These are phyloP conservation scores for Phellinidium pouzarii DNA, from an alignment of 1,284 basidiomycete genomes.

Conservation along the genomic window DNA sequence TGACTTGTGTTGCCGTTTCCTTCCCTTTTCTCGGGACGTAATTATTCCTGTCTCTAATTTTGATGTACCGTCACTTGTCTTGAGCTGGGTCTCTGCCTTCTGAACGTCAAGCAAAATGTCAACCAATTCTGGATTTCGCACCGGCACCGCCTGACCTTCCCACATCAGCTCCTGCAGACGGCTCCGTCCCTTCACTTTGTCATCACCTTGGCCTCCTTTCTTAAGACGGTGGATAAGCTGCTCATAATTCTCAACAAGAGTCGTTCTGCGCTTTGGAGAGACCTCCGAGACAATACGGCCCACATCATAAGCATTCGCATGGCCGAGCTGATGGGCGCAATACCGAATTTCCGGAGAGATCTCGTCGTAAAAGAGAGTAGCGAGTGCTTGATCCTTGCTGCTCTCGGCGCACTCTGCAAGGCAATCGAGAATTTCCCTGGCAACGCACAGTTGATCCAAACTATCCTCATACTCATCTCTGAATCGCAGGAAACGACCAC, in stretches of 20 bases:
- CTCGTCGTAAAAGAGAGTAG: conserved; percentile 78
- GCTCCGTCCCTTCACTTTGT: conserved; percentile 40
- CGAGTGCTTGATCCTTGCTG: conserved; percentile 88
- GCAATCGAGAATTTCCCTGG: conserved; percentile 68
- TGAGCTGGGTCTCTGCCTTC: conserved; percentile 59
- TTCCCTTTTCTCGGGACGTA: conserved; percentile 31
- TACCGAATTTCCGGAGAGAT: conserved; percentile 89
- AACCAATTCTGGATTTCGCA: conserved; percentile 89
- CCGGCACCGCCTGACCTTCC: conserved; percentile 79
- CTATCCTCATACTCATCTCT: conserved; percentile 76
- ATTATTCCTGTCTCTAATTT: conserved; percentile 23
- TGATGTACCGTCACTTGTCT: conserved; percentile 26
- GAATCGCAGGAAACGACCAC: conserved; percentile 69
- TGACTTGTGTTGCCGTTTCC: conserved; percentile 41
- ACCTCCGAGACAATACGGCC: conserved; percentile 74
- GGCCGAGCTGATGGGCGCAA: conserved; percentile 83
- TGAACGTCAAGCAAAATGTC: conserved; percentile 82
- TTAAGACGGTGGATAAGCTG: conserved; percentile 48
- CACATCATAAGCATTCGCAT: conserved; percentile 74
- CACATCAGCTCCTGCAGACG: conserved; percentile 62
- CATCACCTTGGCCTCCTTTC: conserved; percentile 34
- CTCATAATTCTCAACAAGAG: conserved; percentile 62
- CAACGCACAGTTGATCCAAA: conserved; percentile 70
- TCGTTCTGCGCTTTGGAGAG: conserved; percentile 49
- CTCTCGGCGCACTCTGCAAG: conserved; percentile 64